Conservation (phyloP, 2,329 filamentous ascomycete species). For the Rugonectria rugulosa region DNA sequence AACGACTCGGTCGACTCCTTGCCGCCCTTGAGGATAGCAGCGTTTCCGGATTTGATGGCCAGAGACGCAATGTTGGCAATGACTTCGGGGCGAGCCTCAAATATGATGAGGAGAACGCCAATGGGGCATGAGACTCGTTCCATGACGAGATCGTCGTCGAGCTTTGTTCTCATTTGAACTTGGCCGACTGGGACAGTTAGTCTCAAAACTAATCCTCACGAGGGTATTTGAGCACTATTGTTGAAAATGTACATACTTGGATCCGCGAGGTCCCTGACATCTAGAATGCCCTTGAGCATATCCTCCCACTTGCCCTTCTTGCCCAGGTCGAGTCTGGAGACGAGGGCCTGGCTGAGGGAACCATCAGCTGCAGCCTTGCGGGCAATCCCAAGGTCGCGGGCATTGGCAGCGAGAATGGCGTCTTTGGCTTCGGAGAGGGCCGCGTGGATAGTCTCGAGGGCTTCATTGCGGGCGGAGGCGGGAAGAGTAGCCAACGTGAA, state of each 20-base stretch:
- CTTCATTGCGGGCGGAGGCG: constrained; percentile 79
- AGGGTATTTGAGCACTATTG: neutral
- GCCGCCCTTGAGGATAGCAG: constrained; percentile 94
- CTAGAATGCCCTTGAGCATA: constrained; percentile 93
- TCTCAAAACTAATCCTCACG: neutral
- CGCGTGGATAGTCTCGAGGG: constrained; percentile 81
- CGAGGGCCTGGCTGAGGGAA: constrained; percentile 78
- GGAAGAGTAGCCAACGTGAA: constrained; percentile 83
- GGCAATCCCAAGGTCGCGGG: constrained; percentile 79
- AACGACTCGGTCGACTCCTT: constrained; percentile 98
- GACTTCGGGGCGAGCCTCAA: constrained; percentile 96
- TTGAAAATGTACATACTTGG: constrained; percentile 67
- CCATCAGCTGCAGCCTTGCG: constrained; percentile 77
- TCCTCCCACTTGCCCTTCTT: constrained; percentile 95
- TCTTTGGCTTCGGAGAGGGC: constrained; percentile 75
- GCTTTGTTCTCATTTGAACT: constrained; percentile 80
- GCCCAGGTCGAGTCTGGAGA: constrained; percentile 87
- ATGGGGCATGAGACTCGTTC: constrained; percentile 94
- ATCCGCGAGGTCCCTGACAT: constrained; percentile 84
- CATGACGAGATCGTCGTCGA: constrained; percentile 86
- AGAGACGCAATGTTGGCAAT: constrained; percentile 97
- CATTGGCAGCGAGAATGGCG: constrained; percentile 86
- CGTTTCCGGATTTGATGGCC: constrained; percentile 96
- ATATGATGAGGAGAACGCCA: constrained; percentile 97
- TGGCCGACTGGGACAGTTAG: constrained; percentile 70